phyloP scores from a whole-genome alignment of 192 early-diverging fungal species.

The Chytriomyces sp. region DNA sequence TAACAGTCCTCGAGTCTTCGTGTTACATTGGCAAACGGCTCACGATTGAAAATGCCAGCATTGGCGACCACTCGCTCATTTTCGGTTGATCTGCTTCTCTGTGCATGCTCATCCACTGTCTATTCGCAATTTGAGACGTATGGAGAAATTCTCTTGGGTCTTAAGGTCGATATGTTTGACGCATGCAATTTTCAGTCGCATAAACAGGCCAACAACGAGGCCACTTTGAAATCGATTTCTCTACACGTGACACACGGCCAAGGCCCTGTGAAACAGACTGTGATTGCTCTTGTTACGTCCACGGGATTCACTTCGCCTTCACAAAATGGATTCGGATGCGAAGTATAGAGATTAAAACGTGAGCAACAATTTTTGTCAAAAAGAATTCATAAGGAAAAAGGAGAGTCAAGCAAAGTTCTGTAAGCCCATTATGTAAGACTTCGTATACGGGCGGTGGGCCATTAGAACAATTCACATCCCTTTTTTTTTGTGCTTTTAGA shows the following conservation, averaged over 20 bases:
- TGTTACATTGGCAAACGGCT: slow-evolving; percentile 60
- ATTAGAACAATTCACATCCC: too few species aligned
- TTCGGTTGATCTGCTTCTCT: slow-evolving; percentile 43
- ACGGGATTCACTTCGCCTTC: too few species aligned
- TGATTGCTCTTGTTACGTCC: too few species aligned
- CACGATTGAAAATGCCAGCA: slow-evolving; percentile 42
- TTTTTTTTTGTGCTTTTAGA: slow-evolving; percentile 4
- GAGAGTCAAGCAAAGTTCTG: too few species aligned
- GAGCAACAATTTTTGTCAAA: too few species aligned
- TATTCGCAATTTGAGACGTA: slow-evolving; percentile 50
- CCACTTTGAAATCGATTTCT: background rate
- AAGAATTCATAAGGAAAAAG: too few species aligned
- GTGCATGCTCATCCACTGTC: slow-evolving; percentile 38
- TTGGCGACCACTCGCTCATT: slow-evolving; percentile 46
- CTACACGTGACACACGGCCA: background rate
- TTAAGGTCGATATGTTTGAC: slow-evolving; percentile 42
- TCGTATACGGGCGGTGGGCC: too few species aligned
- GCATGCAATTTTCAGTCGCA: background rate
- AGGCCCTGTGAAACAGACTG: too few species aligned
- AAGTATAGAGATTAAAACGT: too few species aligned
- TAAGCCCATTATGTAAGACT: too few species aligned
- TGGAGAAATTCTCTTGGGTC: slow-evolving; percentile 52
- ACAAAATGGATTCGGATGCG: too few species aligned
- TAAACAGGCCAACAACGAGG: background rate
- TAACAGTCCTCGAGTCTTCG: slow-evolving; percentile 46